Evolutionary conservation across 345 rosid genomes (phyloP), one percentile per base, ranked within the genome.

Genomic region (Punica granatum): DNA sequence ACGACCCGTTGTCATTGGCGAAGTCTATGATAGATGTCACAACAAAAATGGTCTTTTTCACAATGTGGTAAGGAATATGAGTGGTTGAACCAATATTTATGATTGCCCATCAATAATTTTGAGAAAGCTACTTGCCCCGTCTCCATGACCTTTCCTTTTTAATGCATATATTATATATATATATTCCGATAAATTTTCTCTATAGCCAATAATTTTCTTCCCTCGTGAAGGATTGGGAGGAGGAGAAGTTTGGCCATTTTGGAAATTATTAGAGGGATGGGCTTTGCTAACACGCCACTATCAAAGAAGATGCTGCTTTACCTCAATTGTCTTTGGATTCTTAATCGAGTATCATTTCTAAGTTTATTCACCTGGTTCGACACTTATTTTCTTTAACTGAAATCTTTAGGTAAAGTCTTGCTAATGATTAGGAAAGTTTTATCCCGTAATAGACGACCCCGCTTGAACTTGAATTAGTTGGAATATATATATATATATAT

Each of bases 51-150:
- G 59, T 53, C 59, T 53, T 53, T 25, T 53, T 53, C 14, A 25
- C 28, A 53, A 6, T 25, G 13, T 23, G 59, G 59, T 11, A 53
- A 6, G 28, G 59, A 7, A 53, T 53, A 23, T 25, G 59, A 53
- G 59, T 53, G 59, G 59, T 53, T 53, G 59, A 53, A 53, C 59
- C 30, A 25, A 53, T 53, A 53, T 7, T n/a, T 53, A 53, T 53
- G 59, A 53, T 25, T 53, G 59, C 31, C 59, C 31, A 25, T 25
- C 28, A 53, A n/a, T n/a, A 53, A n/a, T 53, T 53, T 53, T 14
- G 15, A 23, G 30, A 63, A 43, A 32, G 23, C 39, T 53, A 53
- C 59, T 53, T 25, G 59, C 59, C 59, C 59, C 59, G n/a, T 11
- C 6, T 13, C 59, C 30, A 7, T 9, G 12, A 7, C 59, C 30